These are phyloP conservation scores for Phtheirospermum japonicum DNA, from an alignment of 257 asterid genomes.

Conservation along the genomic window DNA sequence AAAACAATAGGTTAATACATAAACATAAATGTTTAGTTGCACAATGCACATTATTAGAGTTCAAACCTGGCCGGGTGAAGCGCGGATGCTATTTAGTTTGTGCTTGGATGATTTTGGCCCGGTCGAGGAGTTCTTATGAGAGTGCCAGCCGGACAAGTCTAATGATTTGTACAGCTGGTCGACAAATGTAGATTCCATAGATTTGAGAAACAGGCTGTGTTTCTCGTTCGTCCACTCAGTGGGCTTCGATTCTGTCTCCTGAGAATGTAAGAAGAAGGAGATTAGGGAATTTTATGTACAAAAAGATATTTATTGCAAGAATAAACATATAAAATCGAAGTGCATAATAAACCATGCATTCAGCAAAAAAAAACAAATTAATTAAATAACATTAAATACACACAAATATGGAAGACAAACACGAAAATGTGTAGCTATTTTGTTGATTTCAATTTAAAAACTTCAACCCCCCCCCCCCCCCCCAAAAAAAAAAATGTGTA, in stretches of 20 bases:
- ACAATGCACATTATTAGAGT: background rate
- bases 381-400: too few relatives aligned
- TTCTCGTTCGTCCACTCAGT: slow-evolving; percentile 67
- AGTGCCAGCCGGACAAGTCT: slow-evolving; percentile 36
- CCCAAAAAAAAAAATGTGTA: too few relatives aligned
- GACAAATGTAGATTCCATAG: slow-evolving; percentile 73
- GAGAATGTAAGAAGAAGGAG: slow-evolving; percentile 29
- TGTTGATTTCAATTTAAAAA: too few relatives aligned
- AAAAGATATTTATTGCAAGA: background rate
- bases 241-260: slow-evolving; percentile 32
- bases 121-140: slow-evolving; percentile 29
- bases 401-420: too few relatives aligned
- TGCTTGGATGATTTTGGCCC: slow-evolving; percentile 35
- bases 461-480: too few relatives aligned
- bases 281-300: too few relatives aligned
- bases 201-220: slow-evolving; percentile 59
- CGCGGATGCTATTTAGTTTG: slow-evolving; percentile 30
- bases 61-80: slow-evolving; percentile 58
- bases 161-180: slow-evolving; percentile 52
- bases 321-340: background rate
- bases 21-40: background rate
- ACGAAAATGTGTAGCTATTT: too few relatives aligned
- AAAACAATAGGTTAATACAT: background rate
- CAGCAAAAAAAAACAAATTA: too few relatives aligned
- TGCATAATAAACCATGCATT: background rate